Evolutionary conservation across 495 filamentous ascomycete species (phyloP), one percentile per base, ranked within the genome.

Genomic region (Podospora pseudopauciseta): DNA sequence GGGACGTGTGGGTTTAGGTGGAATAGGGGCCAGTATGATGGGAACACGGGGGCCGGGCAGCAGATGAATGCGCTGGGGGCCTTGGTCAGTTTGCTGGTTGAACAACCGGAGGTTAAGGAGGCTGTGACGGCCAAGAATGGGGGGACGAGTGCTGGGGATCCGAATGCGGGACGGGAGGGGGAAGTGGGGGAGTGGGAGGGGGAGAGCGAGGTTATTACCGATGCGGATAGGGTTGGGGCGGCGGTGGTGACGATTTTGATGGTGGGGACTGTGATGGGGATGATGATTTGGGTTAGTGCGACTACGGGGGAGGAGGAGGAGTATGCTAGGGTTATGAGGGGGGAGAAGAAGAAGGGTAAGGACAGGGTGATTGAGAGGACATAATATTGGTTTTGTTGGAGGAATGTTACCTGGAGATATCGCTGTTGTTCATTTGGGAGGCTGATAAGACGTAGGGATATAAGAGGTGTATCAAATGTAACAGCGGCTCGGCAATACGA

Each of bases 21-120:
- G 72, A 72, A 71, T 49, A 57, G 15, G 9, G 67, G 65, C 27
- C 5, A 88, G 85, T 85, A 80, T 72, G 91, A 93, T 72, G 85
- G 83, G 3, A 73, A 75, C 6, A 77, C 72, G 13, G 88, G 88
- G 9, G 83, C 88, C 1, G 89, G 90, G 2, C 86, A 92, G 79
- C 84, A 91, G 71, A 86, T 92, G 84, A 85, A 83, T 65, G 90
- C 87, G 0, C 77, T 93, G 44, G 86, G 85, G 56, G 85, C 89
- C 18, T 80, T 93, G 4, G 80, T 84, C 62, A 84, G 85, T 11
- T 72, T 84, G 44, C 70, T 89, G 2, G 74, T 84, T n/a, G 60
- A 60, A 1, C 34, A 69, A 26, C 30, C 65, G 28, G 18, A 6
- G 2, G 65, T 62, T 0, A 55, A 58, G 18, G 16, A 44, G 15